Conservation (phyloP, 768 basidiomycete species). For the Lentinula aciculospora region DNA sequence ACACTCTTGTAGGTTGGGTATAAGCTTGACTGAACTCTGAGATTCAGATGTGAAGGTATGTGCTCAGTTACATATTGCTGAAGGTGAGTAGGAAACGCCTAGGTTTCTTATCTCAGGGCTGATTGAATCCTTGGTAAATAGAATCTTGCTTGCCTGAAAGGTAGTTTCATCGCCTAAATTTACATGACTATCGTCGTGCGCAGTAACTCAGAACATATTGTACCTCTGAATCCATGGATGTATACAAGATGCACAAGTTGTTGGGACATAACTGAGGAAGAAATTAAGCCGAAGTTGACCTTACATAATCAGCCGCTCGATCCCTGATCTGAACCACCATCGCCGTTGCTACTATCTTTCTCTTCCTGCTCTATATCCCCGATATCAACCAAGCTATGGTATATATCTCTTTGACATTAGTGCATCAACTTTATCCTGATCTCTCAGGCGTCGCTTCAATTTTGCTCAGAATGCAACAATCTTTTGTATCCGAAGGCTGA, state of each 20-base stretch:
- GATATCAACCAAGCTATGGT: neutral
- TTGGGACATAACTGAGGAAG: too few relatives aligned
- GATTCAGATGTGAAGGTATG: constrained; percentile 27
- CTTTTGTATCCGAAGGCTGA: constrained; percentile 92
- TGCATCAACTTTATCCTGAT: neutral
- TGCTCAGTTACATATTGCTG: constrained; percentile 33
- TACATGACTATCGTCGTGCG: neutral
- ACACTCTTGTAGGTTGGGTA: constrained; percentile 59
- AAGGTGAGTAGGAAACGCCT: constrained; percentile 52
- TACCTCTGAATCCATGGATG: constrained; percentile 56
- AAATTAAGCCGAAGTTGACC: too few relatives aligned
- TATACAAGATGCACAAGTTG: constrained; percentile 45
- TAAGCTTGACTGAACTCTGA: constrained; percentile 40
- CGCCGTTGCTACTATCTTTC: neutral
- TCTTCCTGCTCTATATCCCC: neutral
- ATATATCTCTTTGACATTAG: neutral
- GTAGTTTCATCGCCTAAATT: constrained; percentile 48
- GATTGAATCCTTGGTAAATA: neutral
- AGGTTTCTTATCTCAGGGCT: neutral
- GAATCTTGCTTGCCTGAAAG: constrained; percentile 35
- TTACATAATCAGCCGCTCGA: too few relatives aligned
- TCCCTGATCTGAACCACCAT: neutral
- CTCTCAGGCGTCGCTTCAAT: constrained; percentile 75
- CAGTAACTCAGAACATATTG: neutral
- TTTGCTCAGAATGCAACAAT: constrained; percentile 95